Conservation (phyloP, 2,329 filamentous ascomycete species). For the Monosporascus sp. region DNA sequence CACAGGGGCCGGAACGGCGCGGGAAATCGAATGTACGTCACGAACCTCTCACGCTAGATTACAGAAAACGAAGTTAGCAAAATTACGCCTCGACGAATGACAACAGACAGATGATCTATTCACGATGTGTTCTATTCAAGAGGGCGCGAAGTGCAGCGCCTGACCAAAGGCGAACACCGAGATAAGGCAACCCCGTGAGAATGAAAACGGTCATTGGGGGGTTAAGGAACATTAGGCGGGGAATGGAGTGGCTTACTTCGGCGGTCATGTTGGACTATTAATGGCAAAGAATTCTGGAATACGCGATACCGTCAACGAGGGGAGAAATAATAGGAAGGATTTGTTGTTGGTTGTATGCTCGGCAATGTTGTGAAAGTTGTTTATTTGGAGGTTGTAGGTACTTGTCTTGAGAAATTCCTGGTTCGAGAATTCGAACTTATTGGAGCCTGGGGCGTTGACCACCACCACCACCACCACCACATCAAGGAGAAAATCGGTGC, state of each 20-base stretch:
- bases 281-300: conserved; percentile 8
- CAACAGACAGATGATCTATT: conserved; percentile 14
- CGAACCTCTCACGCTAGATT: conserved; percentile 65
- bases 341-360: conserved; percentile 10
- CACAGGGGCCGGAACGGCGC: conserved; percentile 2
- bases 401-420: not conserved
- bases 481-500: not conserved
- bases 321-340: conserved; percentile 1
- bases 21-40: conserved; percentile 16
- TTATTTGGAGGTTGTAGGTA: not conserved
- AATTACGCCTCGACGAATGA: conserved; percentile 4
- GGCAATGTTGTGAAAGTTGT: not conserved
- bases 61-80: conserved; percentile 24
- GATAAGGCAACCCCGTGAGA: conserved; percentile 14
- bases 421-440: conserved; percentile 1
- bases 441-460: not conserved
- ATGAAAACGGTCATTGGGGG: conserved; percentile 1
- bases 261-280: conserved; percentile 25
- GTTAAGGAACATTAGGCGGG: not conserved
- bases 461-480: not conserved
- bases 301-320: conserved; percentile 1
- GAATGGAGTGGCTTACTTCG: conserved; percentile 21
- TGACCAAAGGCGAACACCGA: conserved; percentile 6
- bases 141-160: not conserved
- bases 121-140: conserved; percentile 11